Percentiles rank a stretch among this genome's conserved stretches.
phyloP scores from a whole-genome alignment of 768 basidiomycete genomes.

The Glaciozyma martinii region DNA sequence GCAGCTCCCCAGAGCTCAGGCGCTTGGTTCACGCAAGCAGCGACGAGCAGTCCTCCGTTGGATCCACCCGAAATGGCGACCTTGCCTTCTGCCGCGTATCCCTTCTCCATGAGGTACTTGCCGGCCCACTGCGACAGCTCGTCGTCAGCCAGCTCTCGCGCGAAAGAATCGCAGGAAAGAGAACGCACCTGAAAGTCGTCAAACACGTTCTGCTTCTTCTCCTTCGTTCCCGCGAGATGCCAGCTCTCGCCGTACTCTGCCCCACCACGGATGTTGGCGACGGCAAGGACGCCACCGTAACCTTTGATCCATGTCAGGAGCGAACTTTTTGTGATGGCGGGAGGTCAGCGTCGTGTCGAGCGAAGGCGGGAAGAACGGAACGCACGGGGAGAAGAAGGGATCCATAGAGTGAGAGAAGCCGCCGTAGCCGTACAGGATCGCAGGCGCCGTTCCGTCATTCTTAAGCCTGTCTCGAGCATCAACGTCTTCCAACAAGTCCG shows the following conservation, averaged over 20 bases:
- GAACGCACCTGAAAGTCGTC: slow-evolving; percentile 54
- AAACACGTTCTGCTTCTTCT: slow-evolving; percentile 57
- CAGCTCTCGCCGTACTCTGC: slow-evolving; percentile 69
- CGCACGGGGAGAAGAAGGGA: slow-evolving; percentile 58
- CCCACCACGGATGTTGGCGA: slow-evolving; percentile 53
- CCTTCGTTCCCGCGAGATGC: slow-evolving; percentile 63
- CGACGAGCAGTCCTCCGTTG: slow-evolving; percentile 73
- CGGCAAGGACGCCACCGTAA: slow-evolving; percentile 59
- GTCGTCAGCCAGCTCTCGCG: too few relatives aligned
- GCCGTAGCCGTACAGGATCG: slow-evolving; percentile 75
- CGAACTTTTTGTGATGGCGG: slow-evolving; percentile 31
- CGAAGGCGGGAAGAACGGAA: too few relatives aligned
- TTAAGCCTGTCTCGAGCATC: slow-evolving; percentile 2
- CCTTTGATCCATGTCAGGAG: slow-evolving; percentile 64
- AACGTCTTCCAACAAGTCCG: not conserved
- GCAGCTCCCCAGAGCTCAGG: slow-evolving; percentile 68
- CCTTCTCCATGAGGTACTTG: slow-evolving; percentile 62
- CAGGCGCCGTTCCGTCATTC: slow-evolving; percentile 62
- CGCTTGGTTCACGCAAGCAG: slow-evolving; percentile 73
- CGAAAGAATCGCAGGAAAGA: too few relatives aligned
- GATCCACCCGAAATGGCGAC: slow-evolving; percentile 70
- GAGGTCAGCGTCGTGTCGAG: not conserved
- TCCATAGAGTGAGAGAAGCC: slow-evolving; percentile 50
- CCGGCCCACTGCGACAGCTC: slow-evolving; percentile 13
- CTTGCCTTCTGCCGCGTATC: slow-evolving; percentile 59